These are phyloP conservation scores for Paramecium sonneborni DNA, from an alignment of 73 alveolate genomes.

Conservation along the genomic window DNA sequence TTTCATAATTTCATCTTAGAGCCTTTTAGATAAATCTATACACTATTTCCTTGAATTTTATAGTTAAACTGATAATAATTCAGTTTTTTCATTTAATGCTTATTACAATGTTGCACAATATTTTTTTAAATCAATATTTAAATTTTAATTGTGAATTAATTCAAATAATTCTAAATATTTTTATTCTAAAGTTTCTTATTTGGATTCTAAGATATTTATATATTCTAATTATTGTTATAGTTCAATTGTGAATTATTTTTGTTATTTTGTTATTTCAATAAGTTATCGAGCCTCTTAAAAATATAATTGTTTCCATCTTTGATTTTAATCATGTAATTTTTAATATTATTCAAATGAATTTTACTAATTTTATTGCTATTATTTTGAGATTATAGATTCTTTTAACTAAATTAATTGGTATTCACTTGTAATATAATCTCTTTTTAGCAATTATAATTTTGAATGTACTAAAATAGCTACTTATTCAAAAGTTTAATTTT, in stretches of 20 bases:
- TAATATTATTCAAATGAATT: neutral
- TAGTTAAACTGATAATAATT: neutral
- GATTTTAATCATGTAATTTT: slow-evolving; percentile 40
- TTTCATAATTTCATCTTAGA: slow-evolving; percentile 32
- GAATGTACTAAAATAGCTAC: slow-evolving; percentile 1
- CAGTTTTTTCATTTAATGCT: neutral
- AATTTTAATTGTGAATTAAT: neutral
- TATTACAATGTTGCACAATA: neutral
- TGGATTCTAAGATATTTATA: neutral
- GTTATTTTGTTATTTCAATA: neutral
- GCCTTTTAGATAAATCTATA: neutral
- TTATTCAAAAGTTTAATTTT: slow-evolving; percentile 35
- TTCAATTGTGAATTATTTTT: neutral
- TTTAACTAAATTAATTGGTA: neutral
- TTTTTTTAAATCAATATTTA: neutral
- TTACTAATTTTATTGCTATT: neutral
- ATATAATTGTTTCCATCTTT: slow-evolving; percentile 30
- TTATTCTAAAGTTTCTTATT: neutral
- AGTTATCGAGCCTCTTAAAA: slow-evolving; percentile 50
- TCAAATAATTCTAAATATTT: slow-evolving; percentile 19
- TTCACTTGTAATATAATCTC: slow-evolving; percentile 37
- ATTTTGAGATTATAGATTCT: neutral
- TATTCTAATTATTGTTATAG: slow-evolving; percentile 19
- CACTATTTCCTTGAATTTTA: neutral
- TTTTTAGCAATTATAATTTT: neutral